Base-by-base conservation (phyloP, 805 yeast genomes). In the Suhomyces pyralidae region DNA sequence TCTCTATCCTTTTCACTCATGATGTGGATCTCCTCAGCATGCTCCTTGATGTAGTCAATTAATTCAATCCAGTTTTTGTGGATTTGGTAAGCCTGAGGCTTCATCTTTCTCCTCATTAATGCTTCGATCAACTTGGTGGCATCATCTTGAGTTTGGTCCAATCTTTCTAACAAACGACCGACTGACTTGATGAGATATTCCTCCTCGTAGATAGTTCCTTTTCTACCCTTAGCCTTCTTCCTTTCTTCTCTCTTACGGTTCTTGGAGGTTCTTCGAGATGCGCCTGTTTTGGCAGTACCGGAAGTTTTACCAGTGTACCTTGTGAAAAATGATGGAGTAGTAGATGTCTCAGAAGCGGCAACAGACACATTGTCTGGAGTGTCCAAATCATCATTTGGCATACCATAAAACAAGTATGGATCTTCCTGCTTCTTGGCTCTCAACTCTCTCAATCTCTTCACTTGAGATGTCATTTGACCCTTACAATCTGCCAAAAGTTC, bases 241-340 rank as follows among this genome's bases (percentile, higher is more conserved):
- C 99, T 83, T 66, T 93, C 99, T 70, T 93, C 97, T 59, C 99
- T 83, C 67, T 97, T 88, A 58, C 85, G 83, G 69, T 94, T 94
- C 73, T 94, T 94, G 6, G 96, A 81, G 0, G 99, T 92, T 63
- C 87, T 81, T 69, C 99, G 82, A 0, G 97, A 86, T 2, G 94
- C 97, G 26, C 98, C 97, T 0, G 99, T 94, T 65, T 88, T 88
- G 3, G 98, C 98, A 2, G 99, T 94, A 22, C 97, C 97, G 1
- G 87, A 79, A 1, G 98, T 92, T 70, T 93, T 92, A 57, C 98
- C 99, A 0, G 99, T 94, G 68, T 94, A 94, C 65, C 96, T 81
- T 0, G 99, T 94, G 73, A 90, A 89, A 68, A 92, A 90, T 0
- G 98, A 91, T 38, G 93, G 96, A 26, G 89, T 87, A 0, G 96